These are phyloP conservation scores for Pythium volutum DNA, from an alignment of 352 stramenopile genomes.

Conservation along the genomic window DNA sequence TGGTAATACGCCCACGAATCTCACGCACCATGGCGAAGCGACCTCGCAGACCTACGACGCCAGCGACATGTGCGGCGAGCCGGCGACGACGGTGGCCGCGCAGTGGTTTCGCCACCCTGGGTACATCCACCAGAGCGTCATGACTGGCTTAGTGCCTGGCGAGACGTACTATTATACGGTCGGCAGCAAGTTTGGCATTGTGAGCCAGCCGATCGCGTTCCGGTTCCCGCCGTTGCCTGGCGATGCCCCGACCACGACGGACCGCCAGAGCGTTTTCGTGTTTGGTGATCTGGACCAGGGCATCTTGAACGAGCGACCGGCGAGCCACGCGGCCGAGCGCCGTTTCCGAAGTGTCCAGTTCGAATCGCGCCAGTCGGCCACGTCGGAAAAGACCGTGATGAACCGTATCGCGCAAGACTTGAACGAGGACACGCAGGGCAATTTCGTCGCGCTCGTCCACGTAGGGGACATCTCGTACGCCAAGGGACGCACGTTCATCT, in stretches of 20 bases:
- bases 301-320: slow-evolving; percentile 11
- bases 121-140: slow-evolving; percentile 32
- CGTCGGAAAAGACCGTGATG: slow-evolving; percentile 33
- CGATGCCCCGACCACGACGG: neutral
- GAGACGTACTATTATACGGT: slow-evolving; percentile 35
- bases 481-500: slow-evolving; percentile 52
- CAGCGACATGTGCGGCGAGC: slow-evolving; percentile 29
- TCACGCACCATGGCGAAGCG: slow-evolving; percentile 13
- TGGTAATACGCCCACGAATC: slow-evolving; percentile 2
- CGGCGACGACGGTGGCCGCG: slow-evolving; percentile 17
- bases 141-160: slow-evolving; percentile 23
- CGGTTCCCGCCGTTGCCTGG: slow-evolving; percentile 19
- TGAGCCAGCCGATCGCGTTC: slow-evolving; percentile 28
- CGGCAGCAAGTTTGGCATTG: slow-evolving; percentile 34
- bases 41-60: slow-evolving; percentile 22
- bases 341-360: slow-evolving; percentile 13
- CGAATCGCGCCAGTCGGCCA: slow-evolving; percentile 17
- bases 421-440: slow-evolving; percentile 13
- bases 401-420: slow-evolving; percentile 35
- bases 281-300: slow-evolving; percentile 33
- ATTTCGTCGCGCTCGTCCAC: slow-evolving; percentile 60
- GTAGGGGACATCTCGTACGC: slow-evolving; percentile 81
- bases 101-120: slow-evolving; percentile 35
- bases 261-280: slow-evolving; percentile 27
- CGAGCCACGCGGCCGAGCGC: slow-evolving; percentile 18